Conservation (phyloP, 805 yeast genomes). For the Zygosaccharomyces gambellarensis region DNA sequence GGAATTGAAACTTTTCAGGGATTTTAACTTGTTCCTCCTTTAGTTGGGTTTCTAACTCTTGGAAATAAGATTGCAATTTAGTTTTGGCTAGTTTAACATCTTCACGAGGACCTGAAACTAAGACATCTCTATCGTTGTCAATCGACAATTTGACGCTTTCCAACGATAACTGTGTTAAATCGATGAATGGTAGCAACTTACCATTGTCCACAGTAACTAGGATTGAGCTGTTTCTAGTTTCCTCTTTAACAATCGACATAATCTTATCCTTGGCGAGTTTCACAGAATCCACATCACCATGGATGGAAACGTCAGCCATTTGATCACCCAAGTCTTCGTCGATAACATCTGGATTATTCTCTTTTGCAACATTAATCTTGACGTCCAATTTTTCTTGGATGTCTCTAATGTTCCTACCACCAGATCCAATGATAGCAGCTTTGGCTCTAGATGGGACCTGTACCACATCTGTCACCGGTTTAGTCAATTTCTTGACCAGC, state of each 20-base stretch:
- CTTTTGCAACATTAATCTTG: slow-evolving; percentile 52
- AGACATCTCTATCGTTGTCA: slow-evolving; percentile 36
- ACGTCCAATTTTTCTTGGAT: slow-evolving; percentile 68
- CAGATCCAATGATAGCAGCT: slow-evolving; percentile 78
- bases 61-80: slow-evolving; percentile 43
- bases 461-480: slow-evolving; percentile 59
- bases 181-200: slow-evolving; percentile 34
- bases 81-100: slow-evolving; percentile 52
- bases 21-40: slow-evolving; percentile 54
- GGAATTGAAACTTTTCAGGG: slow-evolving; percentile 65
- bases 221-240: slow-evolving; percentile 54
- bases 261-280: slow-evolving; percentile 67
- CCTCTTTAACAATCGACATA: slow-evolving; percentile 66
- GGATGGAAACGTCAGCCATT: slow-evolving; percentile 57
- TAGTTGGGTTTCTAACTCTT: slow-evolving; percentile 42
- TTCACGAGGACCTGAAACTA: slow-evolving; percentile 68
- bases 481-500: slow-evolving; percentile 68
- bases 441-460: slow-evolving; percentile 72
- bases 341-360: slow-evolving; percentile 35
- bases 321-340: slow-evolving; percentile 58
- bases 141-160: slow-evolving; percentile 27
- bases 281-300: slow-evolving; percentile 84
- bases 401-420: slow-evolving; percentile 77
- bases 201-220: slow-evolving; percentile 44
- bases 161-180: slow-evolving; percentile 16